These are phyloP conservation scores for Cercophora newfieldiana DNA, from an alignment of 495 filamentous ascomycete species.

Conservation along the genomic window DNA sequence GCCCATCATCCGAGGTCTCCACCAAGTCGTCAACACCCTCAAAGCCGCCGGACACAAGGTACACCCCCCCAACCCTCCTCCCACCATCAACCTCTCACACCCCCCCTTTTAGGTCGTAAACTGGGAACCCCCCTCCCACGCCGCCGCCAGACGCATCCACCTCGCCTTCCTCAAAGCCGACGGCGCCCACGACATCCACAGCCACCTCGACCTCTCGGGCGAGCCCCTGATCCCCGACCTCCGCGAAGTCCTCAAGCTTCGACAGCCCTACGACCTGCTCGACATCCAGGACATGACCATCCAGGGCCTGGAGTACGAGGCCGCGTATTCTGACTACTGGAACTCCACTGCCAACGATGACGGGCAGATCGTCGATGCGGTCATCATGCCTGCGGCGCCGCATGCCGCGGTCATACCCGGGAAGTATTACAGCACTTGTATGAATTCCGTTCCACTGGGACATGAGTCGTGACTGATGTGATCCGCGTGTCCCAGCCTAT, in stretches of 20 bases:
- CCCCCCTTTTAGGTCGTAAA: conserved; percentile 22
- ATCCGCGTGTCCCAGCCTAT: conserved; percentile 27
- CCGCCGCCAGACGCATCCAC: conserved; percentile 36
- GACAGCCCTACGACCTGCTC: conserved; percentile 42
- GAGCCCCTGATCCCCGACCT: conserved; percentile 40
- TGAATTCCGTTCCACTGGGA: neutral
- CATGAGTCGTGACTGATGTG: neutral
- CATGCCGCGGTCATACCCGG: conserved; percentile 53
- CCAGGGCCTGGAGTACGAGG: conserved; percentile 30
- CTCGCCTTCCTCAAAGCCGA: conserved; percentile 40
- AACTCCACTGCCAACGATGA: conserved; percentile 35
- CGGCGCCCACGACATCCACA: conserved; percentile 41
- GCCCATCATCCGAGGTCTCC: conserved; percentile 43
- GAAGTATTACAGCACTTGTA: conserved; percentile 30
- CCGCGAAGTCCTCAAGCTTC: conserved; percentile 20
- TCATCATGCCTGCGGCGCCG: conserved; percentile 56
- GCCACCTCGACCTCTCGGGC: conserved; percentile 43
- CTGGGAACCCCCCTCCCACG: conserved; percentile 46
- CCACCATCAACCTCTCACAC: neutral
- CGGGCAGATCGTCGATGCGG: conserved; percentile 45
- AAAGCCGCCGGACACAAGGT: conserved; percentile 42
- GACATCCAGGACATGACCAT: conserved; percentile 33
- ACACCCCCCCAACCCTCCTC: conserved; percentile 29
- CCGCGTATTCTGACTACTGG: conserved; percentile 41
- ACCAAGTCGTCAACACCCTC: conserved; percentile 38